phyloP scores from a whole-genome alignment of 176 grass and related monocot genomes.

The Lolium perenne region DNA sequence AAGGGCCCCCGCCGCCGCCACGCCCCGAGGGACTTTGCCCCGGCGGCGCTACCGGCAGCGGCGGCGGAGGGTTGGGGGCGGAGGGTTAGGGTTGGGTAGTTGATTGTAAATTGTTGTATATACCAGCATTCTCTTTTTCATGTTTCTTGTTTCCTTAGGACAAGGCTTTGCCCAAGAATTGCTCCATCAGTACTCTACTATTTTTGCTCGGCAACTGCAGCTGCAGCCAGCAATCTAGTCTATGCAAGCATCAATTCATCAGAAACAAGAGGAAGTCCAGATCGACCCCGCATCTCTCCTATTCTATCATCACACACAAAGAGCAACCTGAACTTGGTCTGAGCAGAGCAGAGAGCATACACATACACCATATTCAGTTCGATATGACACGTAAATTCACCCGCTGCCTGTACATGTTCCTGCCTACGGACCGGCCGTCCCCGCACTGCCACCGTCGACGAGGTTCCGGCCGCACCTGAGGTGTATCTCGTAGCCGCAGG shows the following conservation, averaged over 20 bases:
- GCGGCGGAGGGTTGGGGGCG: too few species aligned
- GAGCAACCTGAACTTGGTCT: slow-evolving; percentile 19
- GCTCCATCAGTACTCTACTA: too few species aligned
- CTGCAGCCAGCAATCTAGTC: neutral
- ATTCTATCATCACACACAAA: too few species aligned
- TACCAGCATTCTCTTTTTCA: too few species aligned
- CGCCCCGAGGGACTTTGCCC: too few species aligned
- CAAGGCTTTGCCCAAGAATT: too few species aligned
- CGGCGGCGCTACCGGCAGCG: too few species aligned
- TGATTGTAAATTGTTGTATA: too few species aligned
- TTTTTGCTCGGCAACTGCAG: neutral
- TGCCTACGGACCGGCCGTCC: neutral
- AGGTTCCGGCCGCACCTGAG: slow-evolving; percentile 47
- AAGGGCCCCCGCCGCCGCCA: too few species aligned
- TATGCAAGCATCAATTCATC: neutral
- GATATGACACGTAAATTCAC: neutral
- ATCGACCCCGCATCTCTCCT: too few species aligned
- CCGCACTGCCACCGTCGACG: neutral
- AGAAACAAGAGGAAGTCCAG: neutral
- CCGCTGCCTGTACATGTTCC: neutral
- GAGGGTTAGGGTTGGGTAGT: too few species aligned
- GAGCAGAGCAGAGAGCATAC: slow-evolving; percentile 21
- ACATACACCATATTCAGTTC: slow-evolving; percentile 8
- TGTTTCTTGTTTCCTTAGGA: too few species aligned
- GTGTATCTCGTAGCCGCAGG: slow-evolving; percentile 76